Evolutionary conservation across 495 filamentous ascomycete species (phyloP), one percentile per base, ranked within the genome.

Genomic region (Xylaria bambusicola): DNA sequence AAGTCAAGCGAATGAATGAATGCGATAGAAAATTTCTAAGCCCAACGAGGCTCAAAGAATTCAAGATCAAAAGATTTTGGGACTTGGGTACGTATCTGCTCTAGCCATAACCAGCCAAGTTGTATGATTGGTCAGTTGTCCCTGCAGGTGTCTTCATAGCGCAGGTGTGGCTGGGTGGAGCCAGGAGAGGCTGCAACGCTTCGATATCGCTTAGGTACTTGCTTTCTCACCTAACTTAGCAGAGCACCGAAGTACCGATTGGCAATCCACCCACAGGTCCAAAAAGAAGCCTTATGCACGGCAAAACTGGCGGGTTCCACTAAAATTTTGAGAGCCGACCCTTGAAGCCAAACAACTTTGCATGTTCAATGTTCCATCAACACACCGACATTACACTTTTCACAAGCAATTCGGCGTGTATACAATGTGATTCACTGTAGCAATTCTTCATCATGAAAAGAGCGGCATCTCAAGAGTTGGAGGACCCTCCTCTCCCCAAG

Each of bases 361-460:
- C 24, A 51, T 31, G 12, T 48, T 41, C 35, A 35, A 41, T 33
- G 29, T 10, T 33, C 10, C 5, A 5, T 33, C 29, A 33, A 33
- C 29, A n/a, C 31, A 50, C 31, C 18, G 15, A 24, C 41, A 46
- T 21, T 17, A 8, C 46, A 26, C 44, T 53, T 33, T 15, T 42
- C 10, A 23, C 8, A 2, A 21, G 15, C 33, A 48, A 50, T 56
- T 56, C 23, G 12, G 21, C 26, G 29, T 20, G 15, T 17, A 13
- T 10, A 64, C 60, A 48, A 9, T 52, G 33, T 36, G 51, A 20
- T 53, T 12, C 18, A n/a, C n/a, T n/a, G n/a, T n/a, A n/a, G n/a
- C n/a, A 45, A 15, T 29, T 15, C 7, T 12, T 13, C n/a, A 60
- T 18, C 13, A 73, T 71, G 65, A 75, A 75, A 59, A 57, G 73